These are phyloP conservation scores for Cercospora nicotianae DNA, from an alignment of 2,329 filamentous ascomycete genomes.

Conservation along the genomic window DNA sequence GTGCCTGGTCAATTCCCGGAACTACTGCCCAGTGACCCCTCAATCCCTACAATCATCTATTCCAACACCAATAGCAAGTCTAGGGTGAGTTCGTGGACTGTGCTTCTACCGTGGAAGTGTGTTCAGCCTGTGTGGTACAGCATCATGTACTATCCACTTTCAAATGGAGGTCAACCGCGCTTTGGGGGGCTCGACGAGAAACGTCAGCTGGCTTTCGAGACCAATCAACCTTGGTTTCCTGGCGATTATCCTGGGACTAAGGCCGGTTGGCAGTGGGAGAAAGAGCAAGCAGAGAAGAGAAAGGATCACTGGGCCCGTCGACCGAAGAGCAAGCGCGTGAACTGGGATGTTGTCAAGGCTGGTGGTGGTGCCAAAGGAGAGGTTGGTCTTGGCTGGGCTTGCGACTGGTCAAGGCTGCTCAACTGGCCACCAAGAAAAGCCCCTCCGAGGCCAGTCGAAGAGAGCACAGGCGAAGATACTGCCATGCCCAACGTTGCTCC, in stretches of 20 bases:
- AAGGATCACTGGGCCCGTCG: slow-evolving; percentile 69
- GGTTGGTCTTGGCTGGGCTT: slow-evolving; percentile 76
- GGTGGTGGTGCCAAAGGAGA: slow-evolving; percentile 76
- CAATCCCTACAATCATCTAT: slow-evolving; percentile 74
- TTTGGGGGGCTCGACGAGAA: slow-evolving; percentile 81
- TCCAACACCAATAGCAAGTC: slow-evolving; percentile 39
- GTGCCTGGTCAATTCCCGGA: slow-evolving; percentile 64
- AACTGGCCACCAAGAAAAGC: slow-evolving; percentile 12
- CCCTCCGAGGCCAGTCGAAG: background rate
- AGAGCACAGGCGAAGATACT: background rate
- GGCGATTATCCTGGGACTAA: slow-evolving; percentile 77
- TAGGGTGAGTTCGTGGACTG: slow-evolving; percentile 70
- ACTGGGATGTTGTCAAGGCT: slow-evolving; percentile 73
- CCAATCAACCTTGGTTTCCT: slow-evolving; percentile 77
- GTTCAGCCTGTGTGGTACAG: slow-evolving; percentile 83
- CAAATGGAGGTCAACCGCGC: slow-evolving; percentile 74
- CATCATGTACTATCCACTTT: slow-evolving; percentile 77
- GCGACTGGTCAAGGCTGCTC: slow-evolving; percentile 77
- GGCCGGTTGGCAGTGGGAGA: slow-evolving; percentile 77
- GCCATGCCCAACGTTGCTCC: background rate
- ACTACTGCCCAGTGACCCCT: slow-evolving; percentile 62
- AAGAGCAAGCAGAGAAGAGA: slow-evolving; percentile 60
- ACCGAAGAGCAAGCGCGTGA: slow-evolving; percentile 77
- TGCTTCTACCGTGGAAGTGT: slow-evolving; percentile 88
- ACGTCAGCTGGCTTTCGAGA: slow-evolving; percentile 79